Evolutionary conservation across 1,139 yeast species (phyloP).

Genomic region (Blastobotrys ciferrii): DNA sequence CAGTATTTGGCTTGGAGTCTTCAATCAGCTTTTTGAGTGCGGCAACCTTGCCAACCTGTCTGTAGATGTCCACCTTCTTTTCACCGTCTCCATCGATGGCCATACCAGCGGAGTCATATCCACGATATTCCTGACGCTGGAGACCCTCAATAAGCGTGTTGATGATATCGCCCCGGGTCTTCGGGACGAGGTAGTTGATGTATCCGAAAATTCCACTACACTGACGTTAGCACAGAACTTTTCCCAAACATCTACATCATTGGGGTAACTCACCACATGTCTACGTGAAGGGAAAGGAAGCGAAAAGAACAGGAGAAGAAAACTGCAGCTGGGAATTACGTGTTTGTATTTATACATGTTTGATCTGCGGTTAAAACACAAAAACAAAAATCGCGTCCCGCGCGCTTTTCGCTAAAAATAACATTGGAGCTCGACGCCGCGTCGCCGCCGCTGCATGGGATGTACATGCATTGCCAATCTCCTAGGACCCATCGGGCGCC

Average conservation of each 20-base stretch:
- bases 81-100: conserved; percentile 82
- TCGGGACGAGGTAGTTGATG: conserved; percentile 91
- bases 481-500: not conserved
- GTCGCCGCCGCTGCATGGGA: not conserved
- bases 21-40: conserved; percentile 71
- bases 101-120: conserved; percentile 95
- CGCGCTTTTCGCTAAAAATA: not conserved
- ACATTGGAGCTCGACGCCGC: not conserved
- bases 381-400: not conserved
- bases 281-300: not conserved
- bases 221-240: not conserved
- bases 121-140: conserved; percentile 93
- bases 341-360: not conserved
- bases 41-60: conserved; percentile 89
- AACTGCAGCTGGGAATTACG: not conserved
- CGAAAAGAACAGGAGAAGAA: not conserved
- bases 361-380: not conserved
- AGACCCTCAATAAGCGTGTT: conserved; percentile 89
- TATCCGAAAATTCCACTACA: conserved; percentile 94
- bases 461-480: not conserved
- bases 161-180: conserved; percentile 86
- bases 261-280: conserved; percentile 1
- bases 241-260: not conserved
- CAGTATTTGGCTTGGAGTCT: conserved; percentile 46
- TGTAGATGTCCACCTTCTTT: conserved; percentile 58